Percentiles rank a stretch among this genome's conserved stretches.
Evolutionary conservation across 1,139 yeast species (phyloP).

Genomic region (Martiniozyma asiatica): DNA sequence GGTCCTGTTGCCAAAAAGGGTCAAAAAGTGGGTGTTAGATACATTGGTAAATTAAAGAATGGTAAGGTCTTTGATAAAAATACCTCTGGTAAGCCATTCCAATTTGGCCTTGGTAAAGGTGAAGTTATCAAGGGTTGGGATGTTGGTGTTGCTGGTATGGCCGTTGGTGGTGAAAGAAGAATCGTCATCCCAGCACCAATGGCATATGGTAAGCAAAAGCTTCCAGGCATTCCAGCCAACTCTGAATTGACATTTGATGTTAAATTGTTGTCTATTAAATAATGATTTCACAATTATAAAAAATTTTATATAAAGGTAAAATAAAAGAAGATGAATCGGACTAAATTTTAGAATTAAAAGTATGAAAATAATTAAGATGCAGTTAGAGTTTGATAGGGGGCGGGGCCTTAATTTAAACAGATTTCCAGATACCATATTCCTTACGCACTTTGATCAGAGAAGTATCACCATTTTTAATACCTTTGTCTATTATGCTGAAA

Average conservation of each 20-base stretch:
- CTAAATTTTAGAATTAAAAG: too few relatives aligned
- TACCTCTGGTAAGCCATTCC: conserved; percentile 93
- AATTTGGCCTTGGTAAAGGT: conserved; percentile 86
- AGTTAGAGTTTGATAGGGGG: too few relatives aligned
- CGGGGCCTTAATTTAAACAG: conserved; percentile 7
- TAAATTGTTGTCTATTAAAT: conserved; percentile 83
- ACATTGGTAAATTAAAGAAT: conserved; percentile 92
- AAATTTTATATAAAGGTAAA: too few relatives aligned
- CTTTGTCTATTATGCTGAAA: conserved; percentile 29
- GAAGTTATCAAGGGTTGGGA: conserved; percentile 99
- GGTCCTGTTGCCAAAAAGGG: conserved; percentile 87
- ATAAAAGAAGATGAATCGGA: too few relatives aligned
- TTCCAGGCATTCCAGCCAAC: conserved; percentile 97
- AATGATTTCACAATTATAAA: too few relatives aligned
- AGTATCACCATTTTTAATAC: conserved; percentile 17
- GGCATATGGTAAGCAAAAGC: conserved; percentile 89
- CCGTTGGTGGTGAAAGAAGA: conserved; percentile 98
- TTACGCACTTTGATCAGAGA: conserved; percentile 15
- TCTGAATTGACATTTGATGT: conserved; percentile 93
- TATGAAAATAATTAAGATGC: too few relatives aligned
- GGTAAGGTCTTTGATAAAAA: conserved; percentile 96
- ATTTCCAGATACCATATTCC: conserved; percentile 11
- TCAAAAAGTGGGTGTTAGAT: conserved; percentile 88
- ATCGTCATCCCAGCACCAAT: conserved; percentile 89
- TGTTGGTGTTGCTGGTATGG: conserved; percentile 96